A percentile compares a stretch with the other conserved stretches of the same genome.
phyloP scores from a whole-genome alignment of 2,329 filamentous ascomycete genomes.

The Diplocarpon mali region DNA sequence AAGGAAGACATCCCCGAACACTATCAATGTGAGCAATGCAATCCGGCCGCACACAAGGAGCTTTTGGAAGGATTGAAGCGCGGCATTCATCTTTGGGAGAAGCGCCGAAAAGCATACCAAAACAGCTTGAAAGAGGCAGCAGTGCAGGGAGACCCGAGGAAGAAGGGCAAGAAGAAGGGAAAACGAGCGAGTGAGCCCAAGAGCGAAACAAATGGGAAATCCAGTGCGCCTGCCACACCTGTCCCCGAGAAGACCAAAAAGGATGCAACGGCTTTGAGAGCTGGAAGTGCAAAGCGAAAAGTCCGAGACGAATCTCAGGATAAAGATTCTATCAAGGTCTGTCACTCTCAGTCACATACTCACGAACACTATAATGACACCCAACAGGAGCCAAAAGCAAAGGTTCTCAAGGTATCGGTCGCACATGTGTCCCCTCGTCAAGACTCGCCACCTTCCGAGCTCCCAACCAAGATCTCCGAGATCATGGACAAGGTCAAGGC shows the following conservation, averaged over 20 bases:
- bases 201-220: conserved; percentile 30
- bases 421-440: conserved; percentile 29
- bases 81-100: conserved; percentile 83
- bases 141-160: conserved; percentile 24
- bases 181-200: conserved; percentile 55
- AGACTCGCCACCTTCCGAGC: conserved; percentile 31
- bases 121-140: conserved; percentile 8
- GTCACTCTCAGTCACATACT: conserved; percentile 9
- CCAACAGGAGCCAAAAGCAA: conserved; percentile 33
- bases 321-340: conserved; percentile 37
- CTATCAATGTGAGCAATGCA: conserved; percentile 90
- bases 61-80: conserved; percentile 66
- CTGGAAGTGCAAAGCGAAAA: conserved; percentile 43
- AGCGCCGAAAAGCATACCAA: conserved; percentile 46
- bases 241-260: conserved; percentile 33
- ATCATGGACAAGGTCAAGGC: conserved; percentile 51
- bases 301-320: conserved; percentile 45
- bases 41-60: conserved; percentile 66
- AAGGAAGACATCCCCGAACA: conserved; percentile 64
- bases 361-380: not conserved
- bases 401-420: conserved; percentile 46
- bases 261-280: conserved; percentile 28
- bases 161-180: conserved; percentile 47
- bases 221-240: conserved; percentile 20
- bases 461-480: conserved; percentile 39